phyloP scores from a whole-genome alignment of 768 basidiomycete genomes.

The Cyathus striatus region DNA sequence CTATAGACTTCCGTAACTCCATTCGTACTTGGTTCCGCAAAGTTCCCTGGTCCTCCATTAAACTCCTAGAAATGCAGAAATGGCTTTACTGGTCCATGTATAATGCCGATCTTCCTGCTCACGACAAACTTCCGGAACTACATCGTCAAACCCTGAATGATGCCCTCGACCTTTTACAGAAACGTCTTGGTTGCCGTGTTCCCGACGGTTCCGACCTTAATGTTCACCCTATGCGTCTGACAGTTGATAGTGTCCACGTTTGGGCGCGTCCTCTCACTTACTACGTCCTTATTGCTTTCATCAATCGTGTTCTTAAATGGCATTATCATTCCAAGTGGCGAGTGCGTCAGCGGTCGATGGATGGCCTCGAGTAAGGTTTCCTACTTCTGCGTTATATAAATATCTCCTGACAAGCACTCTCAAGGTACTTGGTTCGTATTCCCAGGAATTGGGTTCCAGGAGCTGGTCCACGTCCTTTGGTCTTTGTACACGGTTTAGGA shows the following conservation, averaged over 20 bases:
- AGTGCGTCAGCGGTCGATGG: slow-evolving; percentile 40
- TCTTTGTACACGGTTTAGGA: slow-evolving; percentile 88
- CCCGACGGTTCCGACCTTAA: slow-evolving; percentile 53
- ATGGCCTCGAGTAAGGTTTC: slow-evolving; percentile 64
- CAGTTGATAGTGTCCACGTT: slow-evolving; percentile 73
- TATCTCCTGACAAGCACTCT: slow-evolving; percentile 2
- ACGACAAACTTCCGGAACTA: slow-evolving; percentile 37
- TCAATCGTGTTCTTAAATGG: slow-evolving; percentile 44
- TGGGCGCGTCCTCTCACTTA: slow-evolving; percentile 62
- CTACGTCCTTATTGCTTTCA: slow-evolving; percentile 46
- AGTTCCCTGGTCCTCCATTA: slow-evolving; percentile 69
- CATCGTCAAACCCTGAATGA: slow-evolving; percentile 52
- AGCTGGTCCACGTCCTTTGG: slow-evolving; percentile 59
- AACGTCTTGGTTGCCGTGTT: slow-evolving; percentile 62
- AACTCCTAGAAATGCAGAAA: slow-evolving; percentile 51
- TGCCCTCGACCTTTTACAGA: slow-evolving; percentile 60
- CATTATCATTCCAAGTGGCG: slow-evolving; percentile 37
- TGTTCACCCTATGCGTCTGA: slow-evolving; percentile 58
- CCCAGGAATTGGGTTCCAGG: slow-evolving; percentile 61
- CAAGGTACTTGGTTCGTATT: slow-evolving; percentile 69
- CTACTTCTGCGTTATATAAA: slow-evolving; percentile 1
- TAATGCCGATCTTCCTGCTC: slow-evolving; percentile 54
- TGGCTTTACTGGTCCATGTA: slow-evolving; percentile 89
- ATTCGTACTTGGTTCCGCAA: slow-evolving; percentile 77
- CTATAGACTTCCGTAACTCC: slow-evolving; percentile 65